phyloP scores from a whole-genome alignment of 2,329 filamentous ascomycete genomes.

The Pseudocercospora musae region DNA sequence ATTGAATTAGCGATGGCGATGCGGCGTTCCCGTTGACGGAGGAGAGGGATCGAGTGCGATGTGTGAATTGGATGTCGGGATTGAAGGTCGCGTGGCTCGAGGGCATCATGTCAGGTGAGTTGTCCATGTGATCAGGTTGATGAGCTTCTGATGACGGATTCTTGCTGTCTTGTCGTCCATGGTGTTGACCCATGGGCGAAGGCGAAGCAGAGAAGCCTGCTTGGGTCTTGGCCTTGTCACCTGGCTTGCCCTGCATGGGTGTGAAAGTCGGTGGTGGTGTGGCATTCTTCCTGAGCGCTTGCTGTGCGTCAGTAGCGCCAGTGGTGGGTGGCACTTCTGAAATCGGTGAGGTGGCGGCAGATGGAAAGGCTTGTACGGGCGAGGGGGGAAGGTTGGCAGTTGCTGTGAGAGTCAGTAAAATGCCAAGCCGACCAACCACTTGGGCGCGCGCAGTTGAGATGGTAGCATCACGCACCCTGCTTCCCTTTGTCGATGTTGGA shows the following conservation, averaged over 20 bases:
- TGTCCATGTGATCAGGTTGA: background rate
- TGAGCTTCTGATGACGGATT: background rate
- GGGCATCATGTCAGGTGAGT: background rate
- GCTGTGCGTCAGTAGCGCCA: background rate
- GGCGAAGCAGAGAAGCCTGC: background rate
- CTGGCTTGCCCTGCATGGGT: background rate
- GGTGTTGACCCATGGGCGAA: background rate
- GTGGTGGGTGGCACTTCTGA: background rate
- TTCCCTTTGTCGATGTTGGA: constrained; percentile 40
- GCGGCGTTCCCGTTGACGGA: constrained; percentile 12
- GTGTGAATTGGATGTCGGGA: constrained; percentile 14
- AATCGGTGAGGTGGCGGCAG: background rate
- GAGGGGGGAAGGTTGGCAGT: constrained; percentile 5
- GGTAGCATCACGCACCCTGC: constrained; percentile 5
- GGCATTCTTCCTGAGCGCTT: background rate
- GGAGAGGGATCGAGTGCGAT: constrained; percentile 21
- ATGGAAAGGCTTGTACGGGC: background rate
- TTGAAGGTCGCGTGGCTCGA: constrained; percentile 13
- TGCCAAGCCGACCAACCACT: constrained; percentile 1
- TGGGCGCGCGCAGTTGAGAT: background rate
- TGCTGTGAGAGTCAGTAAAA: constrained; percentile 9
- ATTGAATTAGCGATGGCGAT: constrained; percentile 33
- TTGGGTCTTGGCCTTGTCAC: background rate
- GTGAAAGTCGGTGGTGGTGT: background rate
- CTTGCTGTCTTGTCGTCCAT: background rate